Conservation (phyloP, 2,329 filamentous ascomycete species). For the Nigrospora sphaerica region DNA sequence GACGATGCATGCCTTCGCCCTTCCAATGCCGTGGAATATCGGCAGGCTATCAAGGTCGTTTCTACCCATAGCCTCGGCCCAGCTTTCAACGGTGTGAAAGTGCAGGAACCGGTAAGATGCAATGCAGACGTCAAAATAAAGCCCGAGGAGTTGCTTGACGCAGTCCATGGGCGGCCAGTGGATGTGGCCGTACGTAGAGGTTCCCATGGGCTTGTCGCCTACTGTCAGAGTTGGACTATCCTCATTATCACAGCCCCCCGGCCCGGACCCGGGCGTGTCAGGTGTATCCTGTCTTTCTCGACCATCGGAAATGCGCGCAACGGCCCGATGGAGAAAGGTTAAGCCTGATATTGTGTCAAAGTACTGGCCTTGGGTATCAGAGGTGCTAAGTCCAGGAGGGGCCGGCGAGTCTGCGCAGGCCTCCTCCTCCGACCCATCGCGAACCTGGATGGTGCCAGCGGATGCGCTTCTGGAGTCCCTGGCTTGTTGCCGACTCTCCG, state of each 20-base stretch:
- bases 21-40: slow-evolving; percentile 28
- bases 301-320: slow-evolving; percentile 34
- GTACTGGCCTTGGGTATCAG: slow-evolving; percentile 43
- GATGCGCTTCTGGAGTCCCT: too few species aligned
- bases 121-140: slow-evolving; percentile 53
- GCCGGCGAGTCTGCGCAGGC: slow-evolving; percentile 9
- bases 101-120: slow-evolving; percentile 53
- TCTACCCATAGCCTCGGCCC: slow-evolving; percentile 32
- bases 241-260: not conserved
- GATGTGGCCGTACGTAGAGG: not conserved
- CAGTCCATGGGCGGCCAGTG: slow-evolving; percentile 9
- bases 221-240: slow-evolving; percentile 1
- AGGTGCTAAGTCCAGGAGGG: slow-evolving; percentile 21
- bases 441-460: not conserved
- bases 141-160: slow-evolving; percentile 16
- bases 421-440: not conserved
- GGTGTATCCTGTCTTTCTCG: slow-evolving; percentile 27
- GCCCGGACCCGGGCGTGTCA: slow-evolving; percentile 1
- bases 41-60: slow-evolving; percentile 27
- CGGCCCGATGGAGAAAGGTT: slow-evolving; percentile 47
- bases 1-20: slow-evolving; percentile 38
- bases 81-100: slow-evolving; percentile 39
- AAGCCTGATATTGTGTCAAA: slow-evolving; percentile 47
- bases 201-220: slow-evolving; percentile 1
- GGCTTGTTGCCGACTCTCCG: too few species aligned